Evolutionary conservation across 768 basidiomycete genomes (phyloP), one percentile per base, ranked within the genome.

Genomic region (Gelatoporia subvermispora): DNA sequence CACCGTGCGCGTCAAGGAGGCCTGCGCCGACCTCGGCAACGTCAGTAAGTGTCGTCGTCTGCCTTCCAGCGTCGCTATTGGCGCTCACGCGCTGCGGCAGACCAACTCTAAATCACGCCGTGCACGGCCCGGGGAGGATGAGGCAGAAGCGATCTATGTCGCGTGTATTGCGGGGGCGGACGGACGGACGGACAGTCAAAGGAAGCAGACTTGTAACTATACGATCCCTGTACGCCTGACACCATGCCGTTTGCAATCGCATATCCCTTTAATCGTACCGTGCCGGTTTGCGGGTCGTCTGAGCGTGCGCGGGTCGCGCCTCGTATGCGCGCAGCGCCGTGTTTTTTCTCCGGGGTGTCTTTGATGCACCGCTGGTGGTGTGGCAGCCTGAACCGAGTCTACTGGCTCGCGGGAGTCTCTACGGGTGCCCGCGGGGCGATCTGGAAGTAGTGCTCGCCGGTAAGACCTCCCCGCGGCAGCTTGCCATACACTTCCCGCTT

Each of bases 21-120:
- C 95, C n/a, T 93, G 92, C 71, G 58, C 68, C 37, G 95, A 99
- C 71, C 79, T 99, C 51, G 90, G 86, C 57, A 91, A 82, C 65
- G 68, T 73, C 49, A 58, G 79, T 31, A 31, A 18, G 34, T 31
- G 31, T 18, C 22, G 28, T 31, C 28, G 28, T 31, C 13, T 31
- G 28, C 28, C 5, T 31, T 7, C 28, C 7, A 5, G 13, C 5
- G 28, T 7, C 5, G 28, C 28, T 31, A 7, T 13, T 31, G 5
- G 7, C 13, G 28, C 35, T 36, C 5, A 22, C n/a, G 5, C n/a
- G 5, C n/a, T 39, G 5, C 16, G 38, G 8, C 38, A 39, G 21
- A 39, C 17, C 38, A 13, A 5, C 28, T 31, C 7, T 31, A 31
- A 31, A 13, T 31, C 28, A 31, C 7, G 28, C 28, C 13, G 20